These are phyloP conservation scores for Themeda triandra DNA, from an alignment of 176 grass and related monocot species.

Conservation along the genomic window DNA sequence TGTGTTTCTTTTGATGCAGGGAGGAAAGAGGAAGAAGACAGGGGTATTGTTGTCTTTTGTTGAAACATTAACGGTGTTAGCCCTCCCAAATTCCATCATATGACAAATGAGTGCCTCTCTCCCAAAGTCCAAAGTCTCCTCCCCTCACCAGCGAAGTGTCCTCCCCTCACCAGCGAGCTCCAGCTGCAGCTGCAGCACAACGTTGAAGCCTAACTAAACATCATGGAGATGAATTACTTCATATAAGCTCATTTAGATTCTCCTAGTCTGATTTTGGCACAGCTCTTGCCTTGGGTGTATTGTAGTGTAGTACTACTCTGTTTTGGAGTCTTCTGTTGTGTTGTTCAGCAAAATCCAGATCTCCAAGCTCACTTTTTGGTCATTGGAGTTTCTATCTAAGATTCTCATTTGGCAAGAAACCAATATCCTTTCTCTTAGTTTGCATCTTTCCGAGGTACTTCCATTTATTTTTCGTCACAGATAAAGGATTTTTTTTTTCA, in stretches of 20 bases:
- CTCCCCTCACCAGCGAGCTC: background rate
- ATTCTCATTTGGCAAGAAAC: background rate
- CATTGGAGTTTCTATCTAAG: background rate
- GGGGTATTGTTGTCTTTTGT: background rate
- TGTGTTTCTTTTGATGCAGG: background rate
- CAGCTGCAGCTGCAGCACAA: background rate
- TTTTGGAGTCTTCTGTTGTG: background rate
- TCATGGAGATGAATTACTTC: background rate
- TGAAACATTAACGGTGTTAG: background rate
- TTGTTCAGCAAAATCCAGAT: background rate
- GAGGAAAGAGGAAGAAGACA: background rate
- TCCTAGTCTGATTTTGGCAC: background rate
- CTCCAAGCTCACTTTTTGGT: background rate
- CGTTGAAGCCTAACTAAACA: background rate
- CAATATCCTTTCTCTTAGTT: no score
- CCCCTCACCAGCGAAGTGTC: background rate
- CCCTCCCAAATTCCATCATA: background rate
- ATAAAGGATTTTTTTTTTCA: background rate
- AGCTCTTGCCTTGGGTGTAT: no score
- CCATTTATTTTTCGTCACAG: no score
- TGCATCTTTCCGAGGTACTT: no score
- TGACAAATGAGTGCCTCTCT: background rate
- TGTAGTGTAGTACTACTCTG: background rate
- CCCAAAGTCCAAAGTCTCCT: background rate
- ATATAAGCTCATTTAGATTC: background rate